A percentile compares a stretch with the other conserved stretches of the same genome.
Evolutionary conservation across 2,329 filamentous ascomycete species (phyloP).

Genomic region (Elsinoe ampelina): DNA sequence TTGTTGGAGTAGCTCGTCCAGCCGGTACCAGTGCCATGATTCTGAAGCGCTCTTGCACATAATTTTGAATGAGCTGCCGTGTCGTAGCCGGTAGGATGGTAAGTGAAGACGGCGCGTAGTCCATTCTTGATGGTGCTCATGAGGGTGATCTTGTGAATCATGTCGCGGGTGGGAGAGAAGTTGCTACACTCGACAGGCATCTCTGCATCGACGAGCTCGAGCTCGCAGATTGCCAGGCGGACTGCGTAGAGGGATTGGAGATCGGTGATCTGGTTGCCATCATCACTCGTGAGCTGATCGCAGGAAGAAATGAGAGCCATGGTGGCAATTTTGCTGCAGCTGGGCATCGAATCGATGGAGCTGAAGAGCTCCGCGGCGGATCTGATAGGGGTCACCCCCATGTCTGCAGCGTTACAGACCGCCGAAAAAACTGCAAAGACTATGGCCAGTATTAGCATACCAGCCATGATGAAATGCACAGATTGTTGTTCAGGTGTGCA

Average conservation of each 20-base stretch:
- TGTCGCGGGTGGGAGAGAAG: constrained; percentile 35
- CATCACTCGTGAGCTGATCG: constrained; percentile 22
- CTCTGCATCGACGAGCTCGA: constrained; percentile 42
- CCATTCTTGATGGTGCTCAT: constrained; percentile 19
- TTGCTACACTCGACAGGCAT: constrained; percentile 44
- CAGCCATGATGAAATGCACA: constrained; percentile 25
- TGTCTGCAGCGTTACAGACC: constrained; percentile 19
- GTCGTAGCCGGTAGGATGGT: constrained; percentile 18
- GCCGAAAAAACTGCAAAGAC: constrained; percentile 37
- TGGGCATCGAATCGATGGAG: constrained; percentile 37
- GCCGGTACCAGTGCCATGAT: constrained; percentile 47
- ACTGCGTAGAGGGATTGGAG: constrained; percentile 50
- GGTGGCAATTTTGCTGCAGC: constrained; percentile 46
- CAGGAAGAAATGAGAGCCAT: constrained; percentile 46
- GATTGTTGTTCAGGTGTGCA: neutral
- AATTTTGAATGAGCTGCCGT: constrained; percentile 19
- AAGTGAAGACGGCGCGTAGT: constrained; percentile 15
- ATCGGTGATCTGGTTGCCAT: constrained; percentile 33
- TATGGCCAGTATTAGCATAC: constrained; percentile 39
- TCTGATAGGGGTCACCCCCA: neutral
- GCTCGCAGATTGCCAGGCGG: constrained; percentile 54
- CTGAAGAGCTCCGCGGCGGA: constrained; percentile 36
- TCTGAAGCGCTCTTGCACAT: too few relatives aligned
- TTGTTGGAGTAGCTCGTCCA: constrained; percentile 59
- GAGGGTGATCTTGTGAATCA: constrained; percentile 23